Base-by-base conservation (phyloP, 768 basidiomycete genomes). In the Podaxis sp. region DNA sequence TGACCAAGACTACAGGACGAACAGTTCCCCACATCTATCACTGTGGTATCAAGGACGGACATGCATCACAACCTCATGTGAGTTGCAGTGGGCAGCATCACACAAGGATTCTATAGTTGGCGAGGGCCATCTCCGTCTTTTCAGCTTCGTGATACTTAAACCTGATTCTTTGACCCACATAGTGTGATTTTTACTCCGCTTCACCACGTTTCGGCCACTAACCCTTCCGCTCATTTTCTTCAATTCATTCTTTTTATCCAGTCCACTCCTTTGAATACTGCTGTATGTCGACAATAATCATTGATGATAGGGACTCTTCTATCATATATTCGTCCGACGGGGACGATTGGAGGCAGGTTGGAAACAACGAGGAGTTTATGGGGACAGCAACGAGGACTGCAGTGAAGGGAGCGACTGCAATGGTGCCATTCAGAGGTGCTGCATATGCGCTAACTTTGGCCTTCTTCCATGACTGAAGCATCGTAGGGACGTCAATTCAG, bases 1-100 rank as follows among this genome's bases (percentile, higher is more conserved):
- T 33, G 33, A 33, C 33, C 33, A 33, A 33, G 8, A 6, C 42
- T n/a, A 12, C 42, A 44, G n/a, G 42, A 2, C 30, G 76, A 13
- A 44, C 42, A 44, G 7, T 8, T 19, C 42, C 13, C 2, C 42
- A 44, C 42, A 44, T n/a, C 42, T 15, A 44, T 44, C 15, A 15
- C n/a, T 13, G 5, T n/a, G 42, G n/a, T 8, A 44, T 44, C 15
- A 19, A 15, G 13, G 15, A n/a, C 7, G 42, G 42, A 44, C 13
- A 12, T 13, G 3, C 4, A 13, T 44, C 13, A 8, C 7, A 4
- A 19, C n/a, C 42, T 19, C 42, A 44, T 2, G 5, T 44, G 42
- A 15, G n/a, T 44, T 8, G 42, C 42, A 15, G 15, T 12, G 15
- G 33, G 40, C 15, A 44, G 15, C 42, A 44, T 44, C 42, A 44